phyloP scores from a whole-genome alignment of 106 monocot species.

The Triglochin maritima region DNA sequence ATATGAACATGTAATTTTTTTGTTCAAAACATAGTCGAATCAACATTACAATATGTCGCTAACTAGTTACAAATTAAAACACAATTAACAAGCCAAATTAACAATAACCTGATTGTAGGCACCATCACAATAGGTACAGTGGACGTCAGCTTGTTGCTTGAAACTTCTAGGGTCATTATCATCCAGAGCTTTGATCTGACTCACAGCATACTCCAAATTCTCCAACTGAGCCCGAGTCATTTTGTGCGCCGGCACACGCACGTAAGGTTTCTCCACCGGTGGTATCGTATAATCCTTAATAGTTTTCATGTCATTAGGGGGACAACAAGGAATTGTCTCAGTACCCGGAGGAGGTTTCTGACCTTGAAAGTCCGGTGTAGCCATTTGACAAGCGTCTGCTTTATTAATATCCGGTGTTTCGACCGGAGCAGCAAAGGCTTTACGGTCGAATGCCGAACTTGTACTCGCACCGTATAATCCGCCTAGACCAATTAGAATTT shows the following conservation, averaged over 20 bases:
- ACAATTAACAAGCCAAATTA: too few species aligned
- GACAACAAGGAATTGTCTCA: too few species aligned
- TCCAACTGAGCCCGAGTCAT: conserved; percentile 15
- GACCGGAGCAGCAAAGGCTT: background rate
- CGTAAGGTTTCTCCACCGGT: too few species aligned
- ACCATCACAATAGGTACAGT: conserved; percentile 33
- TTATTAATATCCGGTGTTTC: background rate
- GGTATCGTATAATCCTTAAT: too few species aligned
- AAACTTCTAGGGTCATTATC: conserved; percentile 40
- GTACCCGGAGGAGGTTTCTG: too few species aligned
- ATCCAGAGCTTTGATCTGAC: conserved; percentile 29
- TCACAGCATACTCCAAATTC: conserved; percentile 30
- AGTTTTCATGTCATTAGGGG: too few species aligned
- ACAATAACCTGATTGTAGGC: conserved; percentile 26
- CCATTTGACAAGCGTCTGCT: too few species aligned
- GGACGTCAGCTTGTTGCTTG: conserved; percentile 35
- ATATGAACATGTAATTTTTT: too few species aligned
- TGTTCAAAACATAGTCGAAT: too few species aligned
- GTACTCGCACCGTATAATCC: background rate
- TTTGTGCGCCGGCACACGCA: conserved; percentile 34
- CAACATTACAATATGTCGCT: too few species aligned
- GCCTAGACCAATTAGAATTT: background rate
- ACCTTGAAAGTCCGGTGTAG: too few species aligned
- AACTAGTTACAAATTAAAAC: too few species aligned
- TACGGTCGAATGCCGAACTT: background rate